Percentiles rank a stretch among this genome's conserved stretches.
Evolutionary conservation across 805 yeast species (phyloP).

Genomic region (Starmerella gropengiesseri): DNA sequence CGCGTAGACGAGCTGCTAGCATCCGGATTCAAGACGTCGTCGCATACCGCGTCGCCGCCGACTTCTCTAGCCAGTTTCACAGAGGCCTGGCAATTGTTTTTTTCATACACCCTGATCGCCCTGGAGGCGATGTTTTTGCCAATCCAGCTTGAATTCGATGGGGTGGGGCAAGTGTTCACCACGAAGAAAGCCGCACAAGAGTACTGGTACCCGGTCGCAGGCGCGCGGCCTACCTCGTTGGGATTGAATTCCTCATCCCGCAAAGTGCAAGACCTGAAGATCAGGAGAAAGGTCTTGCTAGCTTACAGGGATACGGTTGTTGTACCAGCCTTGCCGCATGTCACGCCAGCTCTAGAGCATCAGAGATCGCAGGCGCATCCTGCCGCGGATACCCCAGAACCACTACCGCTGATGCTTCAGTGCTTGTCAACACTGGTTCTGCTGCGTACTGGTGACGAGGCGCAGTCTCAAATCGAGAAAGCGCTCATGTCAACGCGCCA

Average conservation of each 20-base stretch:
- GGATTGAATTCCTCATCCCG: constrained; percentile 10
- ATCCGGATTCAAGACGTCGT: constrained; percentile 31
- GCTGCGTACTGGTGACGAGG: constrained; percentile 43
- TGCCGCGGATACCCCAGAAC: constrained; percentile 13
- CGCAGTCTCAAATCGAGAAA: constrained; percentile 50
- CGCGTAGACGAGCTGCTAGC: constrained; percentile 39
- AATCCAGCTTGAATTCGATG: constrained; percentile 41
- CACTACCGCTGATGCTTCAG: constrained; percentile 38
- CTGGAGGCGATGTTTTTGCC: constrained; percentile 54
- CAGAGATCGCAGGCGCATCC: constrained; percentile 2
- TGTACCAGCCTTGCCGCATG: constrained; percentile 26
- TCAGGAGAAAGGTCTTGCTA: constrained; percentile 27
- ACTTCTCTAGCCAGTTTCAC: constrained; percentile 4
- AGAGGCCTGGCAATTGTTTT: constrained; percentile 48
- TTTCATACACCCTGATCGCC: constrained; percentile 44
- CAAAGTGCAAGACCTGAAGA: constrained; percentile 11
- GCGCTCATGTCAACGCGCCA: constrained; percentile 27
- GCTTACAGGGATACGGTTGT: constrained; percentile 31
- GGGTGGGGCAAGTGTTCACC: constrained; percentile 32
- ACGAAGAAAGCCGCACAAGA: constrained; percentile 31
- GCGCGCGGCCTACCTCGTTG: constrained; percentile 4
- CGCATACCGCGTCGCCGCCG: constrained; percentile 24
- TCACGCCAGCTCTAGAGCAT: constrained; percentile 21
- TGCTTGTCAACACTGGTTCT: constrained; percentile 51
- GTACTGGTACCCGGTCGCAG: constrained; percentile 30